Evolutionary conservation across 768 basidiomycete genomes (phyloP), one percentile per base, ranked within the genome.

Genomic region (Gloeostereum incarnatum): DNA sequence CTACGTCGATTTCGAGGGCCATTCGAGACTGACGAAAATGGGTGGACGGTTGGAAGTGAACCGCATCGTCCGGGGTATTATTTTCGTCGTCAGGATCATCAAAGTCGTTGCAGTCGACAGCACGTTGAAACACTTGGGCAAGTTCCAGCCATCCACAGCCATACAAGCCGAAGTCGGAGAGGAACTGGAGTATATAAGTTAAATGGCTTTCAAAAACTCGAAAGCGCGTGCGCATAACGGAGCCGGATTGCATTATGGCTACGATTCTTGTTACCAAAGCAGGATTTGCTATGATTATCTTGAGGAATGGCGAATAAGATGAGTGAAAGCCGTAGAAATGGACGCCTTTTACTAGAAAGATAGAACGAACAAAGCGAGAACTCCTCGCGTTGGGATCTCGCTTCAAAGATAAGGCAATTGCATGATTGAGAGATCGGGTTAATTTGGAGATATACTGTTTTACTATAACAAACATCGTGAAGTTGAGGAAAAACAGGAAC

Each of bases 291-390:
- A 91, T 57, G 47, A 77, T 63, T 35, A 99, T 71, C 57, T 97
- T 97, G 57, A 98, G 75, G 63, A 86, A 99, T 6, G 90, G 90
- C 4, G 72, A 68, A 50, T 90, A 85, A 19, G 78, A 75, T 8
- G 81, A 66, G 55, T 90, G 84, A 56, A 92, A 98, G 6, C 96
- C 93, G 58, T 98, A 98, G 59, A 98, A 96, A 52, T 85, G 82
- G 13, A 91, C 64, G n/a, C 91, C 96, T 60, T 98, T 98, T 45
- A 92, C 87, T 36, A 93, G 68, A 33, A 89, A 54, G 27, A 96
- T 71, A 17, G 80, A 80, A 10, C 87, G 83, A 42, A 88, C 66
- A 51, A 69, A 81, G 48, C 72, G 73, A 13, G 75, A 71, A 31
- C 63, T 70, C 4, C 61, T 57, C 1, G 75, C 74, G 6, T 68